Conservation (phyloP, 345 rosid genomes). For the Hibiscus tridactylites region DNA sequence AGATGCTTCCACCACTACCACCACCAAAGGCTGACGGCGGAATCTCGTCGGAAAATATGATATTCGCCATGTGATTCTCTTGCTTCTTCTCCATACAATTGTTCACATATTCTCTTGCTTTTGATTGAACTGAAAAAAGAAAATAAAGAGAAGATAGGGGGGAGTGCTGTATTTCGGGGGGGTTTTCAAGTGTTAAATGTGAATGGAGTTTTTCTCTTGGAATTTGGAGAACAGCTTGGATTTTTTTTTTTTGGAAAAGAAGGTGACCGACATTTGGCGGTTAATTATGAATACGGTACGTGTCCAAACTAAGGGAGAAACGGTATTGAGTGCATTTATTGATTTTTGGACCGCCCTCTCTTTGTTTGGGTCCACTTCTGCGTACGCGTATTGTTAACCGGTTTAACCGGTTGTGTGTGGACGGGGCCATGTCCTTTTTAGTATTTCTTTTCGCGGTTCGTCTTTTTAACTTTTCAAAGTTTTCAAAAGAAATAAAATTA, state of each 20-base stretch:
- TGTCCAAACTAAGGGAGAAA: constrained; percentile 14
- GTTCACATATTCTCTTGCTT: constrained; percentile 24
- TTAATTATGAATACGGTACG: constrained; percentile 24
- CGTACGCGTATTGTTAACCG: constrained; percentile 36
- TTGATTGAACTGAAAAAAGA: not conserved
- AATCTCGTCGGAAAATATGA: constrained; percentile 37
- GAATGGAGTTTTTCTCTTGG: constrained; percentile 10
- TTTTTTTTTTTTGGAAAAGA: constrained; percentile 14
- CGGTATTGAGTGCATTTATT: constrained; percentile 53
- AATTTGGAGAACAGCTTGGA: constrained; percentile 64
- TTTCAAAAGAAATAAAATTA: too few relatives aligned
- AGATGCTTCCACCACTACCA: constrained; percentile 32
- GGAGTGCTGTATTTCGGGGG: not conserved
- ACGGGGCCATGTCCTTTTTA: not conserved
- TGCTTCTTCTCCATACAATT: constrained; percentile 31
- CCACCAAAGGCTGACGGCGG: constrained; percentile 17
- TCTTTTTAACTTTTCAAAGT: constrained; percentile 13
- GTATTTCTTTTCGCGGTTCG: constrained; percentile 21
- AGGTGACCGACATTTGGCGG: constrained; percentile 64
- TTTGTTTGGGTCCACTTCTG: constrained; percentile 13
- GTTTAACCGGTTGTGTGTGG: constrained; percentile 30
- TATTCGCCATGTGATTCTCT: constrained; percentile 35
- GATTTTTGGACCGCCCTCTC: constrained; percentile 17
- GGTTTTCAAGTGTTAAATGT: constrained; percentile 32
- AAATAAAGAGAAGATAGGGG: not conserved